Base-by-base conservation (phyloP, 2,329 filamentous ascomycete genomes). In the Fusarium fujikuroi region DNA sequence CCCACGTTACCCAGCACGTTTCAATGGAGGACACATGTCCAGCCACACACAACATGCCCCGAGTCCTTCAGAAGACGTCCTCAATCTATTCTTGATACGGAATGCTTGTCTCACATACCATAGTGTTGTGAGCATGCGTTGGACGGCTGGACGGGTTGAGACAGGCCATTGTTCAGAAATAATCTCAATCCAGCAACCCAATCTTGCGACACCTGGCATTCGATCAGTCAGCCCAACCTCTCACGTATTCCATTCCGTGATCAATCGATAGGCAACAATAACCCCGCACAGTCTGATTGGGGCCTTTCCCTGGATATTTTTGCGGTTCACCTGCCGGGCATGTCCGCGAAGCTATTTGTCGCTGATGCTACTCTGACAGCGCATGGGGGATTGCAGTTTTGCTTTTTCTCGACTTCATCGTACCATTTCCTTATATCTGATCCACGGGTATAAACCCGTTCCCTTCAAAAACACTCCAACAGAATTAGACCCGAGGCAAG, bases 21-120 rank as follows among this genome's bases (percentile, higher is more conserved):
- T 81, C 79, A 81, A 79, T 74, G 74, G 79, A 77, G 69, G 78
- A 80, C 80, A 81, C 80, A 81, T 81, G 79, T 78, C 78, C 76
- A 80, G 79, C 77, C 79, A 81, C 79, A 81, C 78, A 78, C 57
- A 69, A 37, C 68, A 74, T 69, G 59, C 56, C 61, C 72, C 65
- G 64, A 65, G 64, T 64, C 58, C 60, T 67, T 61, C 60, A 70
- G 54, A 70, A 70, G 65, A 59, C 15, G 10, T 28, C 75, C 69
- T 70, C 65, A 58, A 43, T 69, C 58, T 70, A 61, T 69, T 63
- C 64, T 70, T 52, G 65, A 73, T 73, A 59, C 54, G 56, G 72
- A 58, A 34, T 65, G 32, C 56, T 72, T 76, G 75, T 76, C 75
- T 76, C 65, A 74, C 47, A 60, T 57, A 52, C 30, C 47, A 50